These are phyloP conservation scores for Trichoderma erinaceum DNA, from an alignment of 495 filamentous ascomycete genomes.

Conservation along the genomic window DNA sequence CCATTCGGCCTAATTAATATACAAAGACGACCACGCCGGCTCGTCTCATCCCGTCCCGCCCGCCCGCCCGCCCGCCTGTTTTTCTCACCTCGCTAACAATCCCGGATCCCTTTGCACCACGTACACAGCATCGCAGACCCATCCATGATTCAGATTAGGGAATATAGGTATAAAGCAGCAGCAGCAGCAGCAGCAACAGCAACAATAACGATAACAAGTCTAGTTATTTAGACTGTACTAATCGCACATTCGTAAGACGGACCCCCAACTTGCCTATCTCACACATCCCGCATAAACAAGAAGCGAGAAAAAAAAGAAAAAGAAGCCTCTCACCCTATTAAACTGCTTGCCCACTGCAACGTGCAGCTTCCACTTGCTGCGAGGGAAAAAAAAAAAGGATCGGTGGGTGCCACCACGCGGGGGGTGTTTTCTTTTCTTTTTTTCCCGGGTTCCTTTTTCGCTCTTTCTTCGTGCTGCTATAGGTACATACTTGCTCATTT, in stretches of 20 bases:
- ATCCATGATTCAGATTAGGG: neutral
- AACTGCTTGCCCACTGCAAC: neutral
- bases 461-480: too few relatives aligned
- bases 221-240: too few relatives aligned
- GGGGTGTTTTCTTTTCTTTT: too few relatives aligned
- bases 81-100: neutral
- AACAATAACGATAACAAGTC: too few relatives aligned
- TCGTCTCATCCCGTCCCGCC: conserved; percentile 6
- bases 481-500: too few relatives aligned
- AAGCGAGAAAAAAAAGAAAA: too few relatives aligned
- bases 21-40: neutral
- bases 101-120: neutral
- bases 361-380: neutral
- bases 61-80: conserved; percentile 9
- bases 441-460: too few relatives aligned
- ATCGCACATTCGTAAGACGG: neutral
- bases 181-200: neutral
- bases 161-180: too few relatives aligned
- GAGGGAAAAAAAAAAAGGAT: neutral
- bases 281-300: neutral
- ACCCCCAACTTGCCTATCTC: neutral
- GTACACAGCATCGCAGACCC: neutral
- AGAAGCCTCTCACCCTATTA: neutral
- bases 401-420: neutral
- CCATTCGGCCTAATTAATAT: neutral